Conservation (phyloP, 805 yeast genomes). For the Monosporozyma aquatica region DNA sequence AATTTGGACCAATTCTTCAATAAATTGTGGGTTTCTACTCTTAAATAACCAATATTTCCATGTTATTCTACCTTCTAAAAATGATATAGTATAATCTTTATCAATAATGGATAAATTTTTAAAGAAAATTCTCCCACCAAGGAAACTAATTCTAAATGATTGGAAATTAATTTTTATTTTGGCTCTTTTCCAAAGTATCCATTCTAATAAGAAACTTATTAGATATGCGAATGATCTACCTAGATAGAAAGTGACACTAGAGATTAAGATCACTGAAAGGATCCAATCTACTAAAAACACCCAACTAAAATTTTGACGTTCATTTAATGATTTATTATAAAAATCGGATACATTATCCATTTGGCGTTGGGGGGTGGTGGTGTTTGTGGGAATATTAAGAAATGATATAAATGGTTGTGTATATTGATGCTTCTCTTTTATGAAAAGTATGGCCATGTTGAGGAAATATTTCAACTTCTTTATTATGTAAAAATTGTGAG, state of each 20-base stretch:
- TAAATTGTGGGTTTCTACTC: conserved; percentile 27
- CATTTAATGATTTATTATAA: conserved; percentile 26
- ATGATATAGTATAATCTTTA: conserved; percentile 60
- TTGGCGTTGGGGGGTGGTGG: not conserved
- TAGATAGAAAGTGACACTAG: conserved; percentile 66
- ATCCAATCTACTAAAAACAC: conserved; percentile 82
- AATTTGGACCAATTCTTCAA: conserved; percentile 10
- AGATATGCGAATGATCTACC: conserved; percentile 59
- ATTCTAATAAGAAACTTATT: conserved; percentile 42
- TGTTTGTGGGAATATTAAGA: not conserved
- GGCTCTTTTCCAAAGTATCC: conserved; percentile 55
- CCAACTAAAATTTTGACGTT: conserved; percentile 41
- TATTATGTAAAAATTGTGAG: no score
- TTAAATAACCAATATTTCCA: conserved; percentile 84
- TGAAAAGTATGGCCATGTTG: no score
- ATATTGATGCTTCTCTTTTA: no score
- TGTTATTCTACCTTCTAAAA: conserved; percentile 64
- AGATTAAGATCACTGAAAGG: conserved; percentile 49
- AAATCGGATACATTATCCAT: conserved; percentile 27
- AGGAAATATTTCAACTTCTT: no score
- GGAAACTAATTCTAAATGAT: conserved; percentile 62
- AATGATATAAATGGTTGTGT: no score
- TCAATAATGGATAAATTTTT: conserved; percentile 67
- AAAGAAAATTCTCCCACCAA: conserved; percentile 77
- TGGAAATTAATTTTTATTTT: conserved; percentile 57